These are phyloP conservation scores for Cornus suecica DNA, from an alignment of 148 eudicot genomes.

Conservation along the genomic window DNA sequence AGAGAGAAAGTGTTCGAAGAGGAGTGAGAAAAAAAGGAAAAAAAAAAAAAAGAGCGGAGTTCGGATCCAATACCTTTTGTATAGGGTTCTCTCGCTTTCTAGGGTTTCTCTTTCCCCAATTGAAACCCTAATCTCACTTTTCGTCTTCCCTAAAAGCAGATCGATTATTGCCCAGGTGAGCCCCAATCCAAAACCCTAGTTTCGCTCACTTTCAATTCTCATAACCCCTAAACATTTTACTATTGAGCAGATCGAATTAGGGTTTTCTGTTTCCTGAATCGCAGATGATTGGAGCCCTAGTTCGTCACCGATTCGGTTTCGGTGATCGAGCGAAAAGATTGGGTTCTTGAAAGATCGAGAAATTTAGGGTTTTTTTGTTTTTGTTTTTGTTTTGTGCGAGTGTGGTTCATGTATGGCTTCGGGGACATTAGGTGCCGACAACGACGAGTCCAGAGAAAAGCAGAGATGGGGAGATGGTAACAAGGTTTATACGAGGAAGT, in stretches of 20 bases:
- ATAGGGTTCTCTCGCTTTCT: background rate
- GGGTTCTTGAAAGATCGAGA: slow-evolving; percentile 15
- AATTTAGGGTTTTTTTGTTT: slow-evolving; percentile 20
- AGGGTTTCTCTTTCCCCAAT: slow-evolving; percentile 10
- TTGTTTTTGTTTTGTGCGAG: no score
- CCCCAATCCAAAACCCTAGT: background rate
- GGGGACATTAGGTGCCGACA: slow-evolving; percentile 24
- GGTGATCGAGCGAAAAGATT: slow-evolving; percentile 5
- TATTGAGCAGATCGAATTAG: background rate
- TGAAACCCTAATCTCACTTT: slow-evolving; percentile 12
- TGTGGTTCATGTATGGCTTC: slow-evolving; percentile 39
- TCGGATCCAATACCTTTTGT: slow-evolving; percentile 14
- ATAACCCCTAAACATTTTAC: background rate
- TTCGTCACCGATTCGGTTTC: slow-evolving; percentile 3
- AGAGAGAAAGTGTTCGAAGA: slow-evolving; percentile 1
- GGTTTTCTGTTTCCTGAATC: background rate
- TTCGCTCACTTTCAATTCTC: background rate
- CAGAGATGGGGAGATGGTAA: slow-evolving; percentile 26
- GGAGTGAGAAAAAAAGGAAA: slow-evolving; percentile 16
- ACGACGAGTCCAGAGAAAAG: slow-evolving; percentile 22
- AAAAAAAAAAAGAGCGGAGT: slow-evolving; percentile 3
- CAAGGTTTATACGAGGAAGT: slow-evolving; percentile 38
- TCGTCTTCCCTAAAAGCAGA: background rate
- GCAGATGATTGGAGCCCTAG: background rate
- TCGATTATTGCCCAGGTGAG: slow-evolving; percentile 6